Conservation (phyloP, 1,139 yeast genomes). For the Lodderomyces beijingensis region DNA sequence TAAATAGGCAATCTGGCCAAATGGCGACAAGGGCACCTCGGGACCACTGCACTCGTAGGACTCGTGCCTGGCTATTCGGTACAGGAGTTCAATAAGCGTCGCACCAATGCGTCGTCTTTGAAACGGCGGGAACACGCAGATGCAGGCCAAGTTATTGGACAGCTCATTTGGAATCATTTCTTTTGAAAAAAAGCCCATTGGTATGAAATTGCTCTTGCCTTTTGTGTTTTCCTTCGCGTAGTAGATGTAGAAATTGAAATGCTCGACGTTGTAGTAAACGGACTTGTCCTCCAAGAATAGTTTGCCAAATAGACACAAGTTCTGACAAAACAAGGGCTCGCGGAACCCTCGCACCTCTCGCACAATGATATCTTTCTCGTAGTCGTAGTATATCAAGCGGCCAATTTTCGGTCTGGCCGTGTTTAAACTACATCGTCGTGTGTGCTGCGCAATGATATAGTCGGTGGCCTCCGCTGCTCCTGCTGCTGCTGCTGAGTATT, state of each 20-base stretch:
- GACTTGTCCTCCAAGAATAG: constrained; percentile 89
- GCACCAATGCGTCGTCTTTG: constrained; percentile 79
- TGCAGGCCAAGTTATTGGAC: constrained; percentile 81
- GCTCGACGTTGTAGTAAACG: constrained; percentile 72
- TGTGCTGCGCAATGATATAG: constrained; percentile 38
- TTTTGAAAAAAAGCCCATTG: constrained; percentile 91
- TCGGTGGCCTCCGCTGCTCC: constrained; percentile 22
- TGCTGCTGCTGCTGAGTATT: constrained; percentile 48
- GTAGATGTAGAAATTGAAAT: constrained; percentile 73
- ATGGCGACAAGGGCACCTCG: constrained; percentile 82
- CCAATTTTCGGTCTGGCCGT: constrained; percentile 50
- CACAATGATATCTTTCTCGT: constrained; percentile 43
- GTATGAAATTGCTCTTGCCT: constrained; percentile 27
- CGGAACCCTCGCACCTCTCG: constrained; percentile 63
- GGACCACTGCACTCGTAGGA: constrained; percentile 69
- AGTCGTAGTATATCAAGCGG: constrained; percentile 61
- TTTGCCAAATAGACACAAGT: constrained; percentile 79
- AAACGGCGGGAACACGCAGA: constrained; percentile 87
- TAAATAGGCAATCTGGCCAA: constrained; percentile 69
- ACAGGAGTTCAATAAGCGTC: constrained; percentile 76
- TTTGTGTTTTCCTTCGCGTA: constrained; percentile 43
- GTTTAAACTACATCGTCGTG: constrained; percentile 37
- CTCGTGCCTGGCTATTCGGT: constrained; percentile 61
- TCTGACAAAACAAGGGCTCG: constrained; percentile 69
- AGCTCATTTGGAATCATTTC: constrained; percentile 81